Percentiles rank a stretch among this genome's conserved stretches.
Conservation (phyloP, 306 rosid genomes). For the Arachis hypogaea region DNA sequence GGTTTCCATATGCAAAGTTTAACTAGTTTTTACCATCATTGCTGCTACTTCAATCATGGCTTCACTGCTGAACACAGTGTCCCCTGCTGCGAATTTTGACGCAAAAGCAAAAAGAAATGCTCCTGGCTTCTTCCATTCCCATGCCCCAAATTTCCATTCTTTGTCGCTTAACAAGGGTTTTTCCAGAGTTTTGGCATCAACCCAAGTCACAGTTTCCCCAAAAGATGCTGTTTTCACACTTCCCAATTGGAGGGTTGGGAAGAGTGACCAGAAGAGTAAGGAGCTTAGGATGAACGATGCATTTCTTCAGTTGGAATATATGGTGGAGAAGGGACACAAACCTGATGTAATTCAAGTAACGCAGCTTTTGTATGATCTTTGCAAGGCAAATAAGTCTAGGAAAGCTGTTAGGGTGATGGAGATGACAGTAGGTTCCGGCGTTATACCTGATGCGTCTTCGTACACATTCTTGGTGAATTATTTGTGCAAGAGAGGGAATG, state of each 20-base stretch:
- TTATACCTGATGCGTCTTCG: conserved; percentile 73
- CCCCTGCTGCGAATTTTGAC: conserved; percentile 50
- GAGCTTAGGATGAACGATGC: conserved; percentile 66
- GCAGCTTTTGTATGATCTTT: conserved; percentile 84
- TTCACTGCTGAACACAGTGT: conserved; percentile 55
- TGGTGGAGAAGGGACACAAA: conserved; percentile 74
- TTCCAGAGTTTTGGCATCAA: conserved; percentile 68
- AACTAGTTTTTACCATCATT: conserved; percentile 25
- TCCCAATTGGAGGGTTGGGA: conserved; percentile 74
- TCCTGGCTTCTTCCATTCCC: conserved; percentile 53
- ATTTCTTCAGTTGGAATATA: conserved; percentile 63
- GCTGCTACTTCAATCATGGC: conserved; percentile 49
- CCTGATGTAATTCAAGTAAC: conserved; percentile 80
- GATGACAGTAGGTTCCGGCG: conserved; percentile 74
- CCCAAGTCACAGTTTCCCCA: conserved; percentile 65
- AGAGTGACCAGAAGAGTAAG: conserved; percentile 53
- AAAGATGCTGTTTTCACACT: conserved; percentile 64
- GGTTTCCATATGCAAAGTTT: conserved; percentile 18
- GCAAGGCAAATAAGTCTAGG: conserved; percentile 65
- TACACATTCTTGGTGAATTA: conserved; percentile 66
- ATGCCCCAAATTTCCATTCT: conserved; percentile 49
- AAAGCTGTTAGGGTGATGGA: conserved; percentile 78
- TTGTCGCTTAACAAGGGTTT: conserved; percentile 59
- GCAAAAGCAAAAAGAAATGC: conserved; percentile 51
- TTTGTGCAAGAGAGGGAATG: conserved; percentile 80